phyloP scores from a whole-genome alignment of 192 early-diverging fungal genomes.

The Umbelopsis ramanniana region DNA sequence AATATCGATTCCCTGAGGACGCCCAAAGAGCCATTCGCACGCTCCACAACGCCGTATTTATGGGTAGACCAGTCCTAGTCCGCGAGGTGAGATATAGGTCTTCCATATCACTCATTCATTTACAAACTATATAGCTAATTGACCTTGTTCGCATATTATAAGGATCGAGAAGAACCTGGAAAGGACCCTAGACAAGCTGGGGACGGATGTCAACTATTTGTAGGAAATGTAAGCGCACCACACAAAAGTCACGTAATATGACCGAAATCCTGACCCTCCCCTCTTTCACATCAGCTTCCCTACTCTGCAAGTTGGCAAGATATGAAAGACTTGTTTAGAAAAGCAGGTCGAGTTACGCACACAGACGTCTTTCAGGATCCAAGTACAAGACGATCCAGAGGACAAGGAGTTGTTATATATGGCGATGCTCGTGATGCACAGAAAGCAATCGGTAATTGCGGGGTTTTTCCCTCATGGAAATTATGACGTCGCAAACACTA shows the following conservation, averaged over 20 bases:
- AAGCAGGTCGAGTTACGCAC: constrained; percentile 67
- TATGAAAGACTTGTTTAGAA: constrained; percentile 83
- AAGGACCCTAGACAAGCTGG: constrained; percentile 33
- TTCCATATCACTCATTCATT: not conserved
- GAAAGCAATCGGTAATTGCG: constrained; percentile 70
- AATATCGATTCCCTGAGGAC: constrained; percentile 76
- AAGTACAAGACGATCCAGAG: constrained; percentile 66
- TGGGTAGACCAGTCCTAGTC: constrained; percentile 78
- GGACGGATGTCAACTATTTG: constrained; percentile 60
- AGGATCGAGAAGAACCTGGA: constrained; percentile 65
- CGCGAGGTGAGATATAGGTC: constrained; percentile 62
- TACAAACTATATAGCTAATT: too few relatives aligned
- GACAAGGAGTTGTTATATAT: constrained; percentile 76
- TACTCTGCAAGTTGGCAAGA: constrained; percentile 85
- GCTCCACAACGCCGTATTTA: constrained; percentile 67
- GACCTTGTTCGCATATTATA: not conserved
- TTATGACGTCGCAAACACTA: not conserved
- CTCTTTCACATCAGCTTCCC: constrained; percentile 61
- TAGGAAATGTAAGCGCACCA: constrained; percentile 61
- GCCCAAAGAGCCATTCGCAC: constrained; percentile 74
- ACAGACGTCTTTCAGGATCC: constrained; percentile 69
- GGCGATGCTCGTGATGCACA: constrained; percentile 65
- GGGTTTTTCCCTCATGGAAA: not conserved
- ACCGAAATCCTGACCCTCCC: too few relatives aligned
- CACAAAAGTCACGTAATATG: too few relatives aligned